These are phyloP conservation scores for Thalassiosira mediterranea DNA, from an alignment of 352 stramenopile species.

Conservation along the genomic window DNA sequence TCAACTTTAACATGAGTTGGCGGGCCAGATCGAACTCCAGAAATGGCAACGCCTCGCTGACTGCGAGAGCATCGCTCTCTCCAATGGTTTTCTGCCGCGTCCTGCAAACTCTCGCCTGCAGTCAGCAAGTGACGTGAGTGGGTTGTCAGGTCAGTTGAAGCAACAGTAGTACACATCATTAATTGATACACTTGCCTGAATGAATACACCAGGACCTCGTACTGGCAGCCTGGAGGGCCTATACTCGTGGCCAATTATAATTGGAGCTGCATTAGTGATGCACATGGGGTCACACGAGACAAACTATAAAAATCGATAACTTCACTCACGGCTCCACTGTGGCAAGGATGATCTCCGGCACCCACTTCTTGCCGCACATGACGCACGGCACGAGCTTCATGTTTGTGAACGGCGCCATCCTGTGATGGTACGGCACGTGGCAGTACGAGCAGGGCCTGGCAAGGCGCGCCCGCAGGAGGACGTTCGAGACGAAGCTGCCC, in stretches of 20 bases:
- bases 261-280: no score
- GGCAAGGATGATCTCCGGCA: constrained; percentile 91
- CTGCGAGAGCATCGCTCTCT: constrained; percentile 94
- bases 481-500: constrained; percentile 47
- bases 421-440: constrained; percentile 96
- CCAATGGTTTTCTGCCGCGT: constrained; percentile 89
- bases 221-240: constrained; percentile 82
- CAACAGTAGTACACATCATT: no score
- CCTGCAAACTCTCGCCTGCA: constrained; percentile 93
- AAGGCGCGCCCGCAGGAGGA: constrained; percentile 57
- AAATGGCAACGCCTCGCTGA: constrained; percentile 95
- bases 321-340: constrained; percentile 83
- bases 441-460: constrained; percentile 91
- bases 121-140: no score
- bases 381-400: constrained; percentile 97
- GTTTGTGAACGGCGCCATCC: constrained; percentile 94
- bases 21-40: constrained; percentile 97
- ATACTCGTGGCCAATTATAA: no score
- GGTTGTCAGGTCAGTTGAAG: no score
- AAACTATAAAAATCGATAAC: no score
- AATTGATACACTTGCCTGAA: no score
- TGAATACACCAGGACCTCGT: constrained; percentile 89
- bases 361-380: constrained; percentile 97
- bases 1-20: constrained; percentile 92
- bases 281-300: no score